A percentile compares a stretch with the other conserved stretches of the same genome.
Evolutionary conservation across 805 yeast species (phyloP).

Genomic region (Hanseniaspora taiwanica): DNA sequence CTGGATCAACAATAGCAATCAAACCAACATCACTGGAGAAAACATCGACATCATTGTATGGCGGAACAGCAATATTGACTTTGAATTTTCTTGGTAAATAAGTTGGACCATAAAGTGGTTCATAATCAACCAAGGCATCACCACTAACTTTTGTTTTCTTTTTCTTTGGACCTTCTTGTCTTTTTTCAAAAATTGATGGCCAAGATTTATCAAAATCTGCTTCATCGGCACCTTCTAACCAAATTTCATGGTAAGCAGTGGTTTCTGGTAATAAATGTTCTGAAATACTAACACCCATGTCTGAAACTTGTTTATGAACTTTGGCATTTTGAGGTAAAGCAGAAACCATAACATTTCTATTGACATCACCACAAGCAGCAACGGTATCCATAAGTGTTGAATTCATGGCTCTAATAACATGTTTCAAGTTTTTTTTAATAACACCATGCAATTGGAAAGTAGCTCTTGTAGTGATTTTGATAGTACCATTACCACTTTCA

Average conservation of each 20-base stretch:
- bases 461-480: conserved; percentile 92
- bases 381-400: conserved; percentile 82
- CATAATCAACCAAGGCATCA: conserved; percentile 65
- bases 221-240: conserved; percentile 80
- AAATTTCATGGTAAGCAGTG: conserved; percentile 92
- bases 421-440: conserved; percentile 77
- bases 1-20: conserved; percentile 65
- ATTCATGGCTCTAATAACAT: conserved; percentile 88
- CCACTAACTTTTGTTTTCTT: conserved; percentile 79
- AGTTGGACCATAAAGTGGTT: conserved; percentile 77
- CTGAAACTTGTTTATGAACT: conserved; percentile 63
- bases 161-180: conserved; percentile 67
- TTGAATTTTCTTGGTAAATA: conserved; percentile 94
- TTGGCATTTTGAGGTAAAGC: conserved; percentile 81
- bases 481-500: conserved; percentile 79
- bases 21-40: conserved; percentile 92
- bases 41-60: conserved; percentile 92
- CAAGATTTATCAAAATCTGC: conserved; percentile 53
- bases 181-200: conserved; percentile 45
- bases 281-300: conserved; percentile 50
- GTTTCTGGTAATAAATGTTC: conserved; percentile 81
- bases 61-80: conserved; percentile 89
- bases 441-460: conserved; percentile 95
- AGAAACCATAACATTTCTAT: conserved; percentile 84
- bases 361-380: conserved; percentile 98